Percentiles rank a stretch among this genome's conserved stretches.
These are phyloP conservation scores for Actinidia chinensis DNA, from an alignment of 179 eudicot genomes.

Conservation along the genomic window DNA sequence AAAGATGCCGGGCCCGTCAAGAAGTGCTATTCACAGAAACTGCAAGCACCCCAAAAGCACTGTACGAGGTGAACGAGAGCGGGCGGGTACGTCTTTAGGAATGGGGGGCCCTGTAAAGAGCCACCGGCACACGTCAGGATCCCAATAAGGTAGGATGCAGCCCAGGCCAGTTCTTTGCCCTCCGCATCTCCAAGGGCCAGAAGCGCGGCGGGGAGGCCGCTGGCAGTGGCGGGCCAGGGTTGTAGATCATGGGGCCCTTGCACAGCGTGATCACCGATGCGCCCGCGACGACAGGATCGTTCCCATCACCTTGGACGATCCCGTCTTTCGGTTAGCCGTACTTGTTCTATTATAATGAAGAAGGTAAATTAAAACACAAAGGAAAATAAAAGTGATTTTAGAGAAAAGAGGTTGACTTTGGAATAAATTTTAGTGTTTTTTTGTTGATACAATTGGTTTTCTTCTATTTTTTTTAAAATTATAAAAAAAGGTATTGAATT, in stretches of 20 bases:
- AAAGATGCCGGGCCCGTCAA: constrained; percentile 72
- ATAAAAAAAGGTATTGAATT: no score
- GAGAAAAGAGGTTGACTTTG: not conserved
- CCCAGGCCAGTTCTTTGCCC: constrained; percentile 85
- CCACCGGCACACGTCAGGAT: constrained; percentile 93
- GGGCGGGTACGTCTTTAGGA: constrained; percentile 79
- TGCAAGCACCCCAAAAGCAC: constrained; percentile 83
- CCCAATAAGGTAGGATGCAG: constrained; percentile 76
- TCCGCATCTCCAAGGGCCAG: constrained; percentile 62
- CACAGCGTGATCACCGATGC: constrained; percentile 82
- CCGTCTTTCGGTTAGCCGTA: constrained; percentile 77
- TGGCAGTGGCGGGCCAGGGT: constrained; percentile 52
- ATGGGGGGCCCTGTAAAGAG: constrained; percentile 86
- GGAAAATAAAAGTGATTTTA: not conserved
- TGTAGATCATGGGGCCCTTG: constrained; percentile 85
- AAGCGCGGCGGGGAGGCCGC: constrained; percentile 31
- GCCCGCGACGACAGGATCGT: constrained; percentile 67
- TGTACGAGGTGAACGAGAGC: constrained; percentile 86
- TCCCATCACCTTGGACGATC: constrained; percentile 66
- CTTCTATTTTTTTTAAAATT: no score
- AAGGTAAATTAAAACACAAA: constrained; percentile 8
- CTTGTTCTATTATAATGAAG: constrained; percentile 87
- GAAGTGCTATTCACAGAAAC: constrained; percentile 61
- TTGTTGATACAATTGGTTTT: no score
- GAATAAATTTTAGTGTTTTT: no score